Evolutionary conservation across 495 filamentous ascomycete species (phyloP), one percentile per base, ranked within the genome.

Genomic region (Neurospora sp.): DNA sequence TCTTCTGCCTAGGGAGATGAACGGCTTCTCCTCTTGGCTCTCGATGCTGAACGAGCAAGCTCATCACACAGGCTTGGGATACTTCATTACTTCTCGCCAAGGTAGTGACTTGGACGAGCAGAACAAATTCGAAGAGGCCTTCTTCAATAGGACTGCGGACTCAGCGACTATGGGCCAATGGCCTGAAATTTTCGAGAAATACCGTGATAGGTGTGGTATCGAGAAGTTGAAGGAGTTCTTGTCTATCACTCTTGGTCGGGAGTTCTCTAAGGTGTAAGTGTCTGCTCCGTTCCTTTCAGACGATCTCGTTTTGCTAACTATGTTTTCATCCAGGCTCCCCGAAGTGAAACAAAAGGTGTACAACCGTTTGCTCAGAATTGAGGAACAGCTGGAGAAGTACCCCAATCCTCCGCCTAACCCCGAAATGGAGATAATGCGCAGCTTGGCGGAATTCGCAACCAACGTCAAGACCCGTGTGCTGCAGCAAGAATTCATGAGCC

Each of bases 31-130:
- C 4, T 87, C 88, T 27, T 92, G 91, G 87, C 71, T 86, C 0
- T 78, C 84, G 0, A 89, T 92, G 65, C 80, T 96, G 14, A 78
- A 81, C 0, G 89, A 89, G 6, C 65, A 82, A 31, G 79, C 79
- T 18, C 90, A 91, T 71, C 44, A 72, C 0, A 85, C 91, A 0
- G 91, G 91, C 0, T 84, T 91, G 44, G 89, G 89, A 0, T 92
- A 91, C 71, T 91, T 88, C 71, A 87, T 92, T 22, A 89, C 88
- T 70, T 89, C 79, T 74, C 85, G 48, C 8, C 80, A 61, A 53
- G 89, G 71, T 72, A 76, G 74, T 38, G 81, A 86, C 37, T 85
- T 93, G 69, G 78, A 83, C 2, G 77, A 83, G 10, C 91, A 91
- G 0, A 80, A 86, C 1, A 75, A 77, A 7, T 87, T 89, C 75